Evolutionary conservation across 108 stramenopile species (phyloP), one percentile per base, ranked within the genome.

Genomic region (Licmophora abbreviata): DNA sequence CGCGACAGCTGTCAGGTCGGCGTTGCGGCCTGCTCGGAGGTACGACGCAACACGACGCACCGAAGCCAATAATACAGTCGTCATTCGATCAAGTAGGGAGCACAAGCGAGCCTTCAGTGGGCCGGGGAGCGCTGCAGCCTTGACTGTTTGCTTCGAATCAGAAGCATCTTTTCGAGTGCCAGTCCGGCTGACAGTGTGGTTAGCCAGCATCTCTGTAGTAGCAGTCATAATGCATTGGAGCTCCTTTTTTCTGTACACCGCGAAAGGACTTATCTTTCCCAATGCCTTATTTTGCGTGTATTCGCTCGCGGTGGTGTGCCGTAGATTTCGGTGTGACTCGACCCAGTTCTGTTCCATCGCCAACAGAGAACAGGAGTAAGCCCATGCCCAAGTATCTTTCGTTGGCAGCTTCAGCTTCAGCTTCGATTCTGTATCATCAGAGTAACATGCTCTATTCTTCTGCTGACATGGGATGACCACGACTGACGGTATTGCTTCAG

Each of bases 31-130:
- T 8, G 24, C 22, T 15, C 22, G 20, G 11, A 32, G 20, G 31
- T 21, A 28, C 52, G 18, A 4, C 10, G 11, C 17, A 18, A 53
- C 7, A 9, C 10, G 35, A 26, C 38, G 28, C 32, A 53, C 23
- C 28, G 52, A 43, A 38, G 18, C 27, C 18, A n/a, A 11, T 36
- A 22, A 38, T 12, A 53, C 52, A 20, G 36, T 15, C 1, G 22
- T 15, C 14, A 53, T 26, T 15, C 52, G 20, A 53, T 53, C 52
- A 22, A 53, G 33, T 38, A 53, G 38, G 3, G 38, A 40, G 5
- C 38, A 40, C 15, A 40, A 20, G 15, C 38, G 38, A 15, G 20
- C 15, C 20, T 40, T 40, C 18, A 15, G 18, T 3, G 38, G 20
- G 20, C 2, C 38, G 15, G 2, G 15, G 3, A 40, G 15, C 1